These are phyloP conservation scores for Graphilbum fragrans DNA, from an alignment of 2,329 filamentous ascomycete genomes.

Conservation along the genomic window DNA sequence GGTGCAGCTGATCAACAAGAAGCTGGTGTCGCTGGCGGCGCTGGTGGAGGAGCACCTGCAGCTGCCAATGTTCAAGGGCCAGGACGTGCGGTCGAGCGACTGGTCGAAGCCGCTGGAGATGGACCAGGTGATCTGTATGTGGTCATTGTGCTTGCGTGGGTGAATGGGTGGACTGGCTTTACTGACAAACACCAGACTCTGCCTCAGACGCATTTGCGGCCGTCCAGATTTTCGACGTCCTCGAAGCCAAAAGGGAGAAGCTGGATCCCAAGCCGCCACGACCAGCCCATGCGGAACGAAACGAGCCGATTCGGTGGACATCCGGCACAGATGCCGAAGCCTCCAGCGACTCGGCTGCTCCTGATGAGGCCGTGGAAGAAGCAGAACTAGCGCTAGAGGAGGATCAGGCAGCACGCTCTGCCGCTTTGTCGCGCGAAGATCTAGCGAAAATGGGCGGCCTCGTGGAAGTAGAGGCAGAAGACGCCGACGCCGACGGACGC, in stretches of 20 bases:
- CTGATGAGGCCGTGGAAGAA: conserved; percentile 1
- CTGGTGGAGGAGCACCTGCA: conserved; percentile 62
- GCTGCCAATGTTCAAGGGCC: conserved; percentile 64
- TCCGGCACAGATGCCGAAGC: neutral
- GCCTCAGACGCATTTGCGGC: conserved; percentile 77
- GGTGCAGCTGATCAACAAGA: conserved; percentile 50
- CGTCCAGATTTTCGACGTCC: conserved; percentile 56
- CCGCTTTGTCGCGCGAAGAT: neutral
- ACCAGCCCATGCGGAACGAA: conserved; percentile 56
- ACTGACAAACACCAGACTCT: conserved; percentile 39
- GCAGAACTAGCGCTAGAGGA: neutral
- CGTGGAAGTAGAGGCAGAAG: neutral
- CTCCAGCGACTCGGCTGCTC: neutral
- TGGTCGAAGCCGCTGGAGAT: conserved; percentile 55
- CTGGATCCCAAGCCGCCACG: conserved; percentile 60
- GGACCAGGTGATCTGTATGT: conserved; percentile 53
- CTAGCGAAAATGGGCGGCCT: neutral
- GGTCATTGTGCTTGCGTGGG: neutral
- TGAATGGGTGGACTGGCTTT: no score
- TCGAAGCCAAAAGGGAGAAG: conserved; percentile 55
- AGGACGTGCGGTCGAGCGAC: conserved; percentile 56
- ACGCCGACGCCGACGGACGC: conserved; percentile 1
- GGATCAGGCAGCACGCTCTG: neutral
- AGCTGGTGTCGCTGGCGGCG: conserved; percentile 49
- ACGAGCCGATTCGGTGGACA: conserved; percentile 43